Base-by-base conservation (phyloP, 202 grass and related monocot genomes). In the Bolboschoenoplectus hybrid region DNA sequence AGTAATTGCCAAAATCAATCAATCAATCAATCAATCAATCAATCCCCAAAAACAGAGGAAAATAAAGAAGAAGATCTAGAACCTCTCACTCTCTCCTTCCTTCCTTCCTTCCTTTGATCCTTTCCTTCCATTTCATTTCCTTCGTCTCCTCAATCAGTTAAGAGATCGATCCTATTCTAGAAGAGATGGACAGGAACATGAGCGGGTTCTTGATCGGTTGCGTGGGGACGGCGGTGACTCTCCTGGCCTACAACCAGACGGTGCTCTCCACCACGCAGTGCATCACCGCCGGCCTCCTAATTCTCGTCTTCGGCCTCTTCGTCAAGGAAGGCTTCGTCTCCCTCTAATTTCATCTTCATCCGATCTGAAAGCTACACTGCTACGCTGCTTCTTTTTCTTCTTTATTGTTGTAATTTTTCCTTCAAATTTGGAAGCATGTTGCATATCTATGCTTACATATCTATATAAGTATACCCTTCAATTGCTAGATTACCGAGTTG, bases 311-410 rank as follows among this genome's bases (percentile, higher is more conserved):
- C 80, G 97, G 82, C 12, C 97, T 96, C 82, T 86, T 91, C 76
- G 83, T 98, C 89, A 98, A 98, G 90, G 97, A 98, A 88, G 97
- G 97, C 20, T 79, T 96, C 81, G 45, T 96, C 88, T 98, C 74
- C 74, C 34, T 78, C 51, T 78, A 3, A 52, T 26, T 26, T 26
- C 26, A 26, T 26, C 26, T 26, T 26, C 26, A 26, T 26, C 26
- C 26, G 26, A 26, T 26, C 26, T 26, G 26, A 26, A 26, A 26
- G 26, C 26, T 26, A 26, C 26, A 26, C 26, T 26, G 26, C 26
- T 26, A 26, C 26, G 26, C 26, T 26, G 26, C 26, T 26, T 26
- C 26, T 26, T 26, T 26, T 26, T 26, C 26, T 26, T 26, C 26
- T 26, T 26, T 26, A 26, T 26, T 26, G 26, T 26, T 26, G 26